Base-by-base conservation (phyloP, 768 basidiomycete genomes). In the Cystobasidium ongulense region DNA sequence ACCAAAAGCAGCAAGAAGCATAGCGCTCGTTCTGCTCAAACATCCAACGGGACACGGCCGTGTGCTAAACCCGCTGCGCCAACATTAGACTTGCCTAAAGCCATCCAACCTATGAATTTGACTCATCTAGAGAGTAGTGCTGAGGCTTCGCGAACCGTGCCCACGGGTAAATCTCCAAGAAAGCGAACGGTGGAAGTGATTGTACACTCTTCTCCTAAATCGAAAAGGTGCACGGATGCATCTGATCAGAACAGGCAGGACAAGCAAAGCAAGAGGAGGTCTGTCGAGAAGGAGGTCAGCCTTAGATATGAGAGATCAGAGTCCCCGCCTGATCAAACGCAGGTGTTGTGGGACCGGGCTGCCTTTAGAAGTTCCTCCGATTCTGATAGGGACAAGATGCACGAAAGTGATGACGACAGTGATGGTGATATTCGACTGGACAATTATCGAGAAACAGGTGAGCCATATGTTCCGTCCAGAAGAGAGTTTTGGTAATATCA, bases 361-460 rank as follows among this genome's bases (percentile, higher is more conserved):
- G 46, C 46, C 4, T 11, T 50, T 7, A 3, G 46, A 11, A n/a
- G 21, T 50, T 50, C 46, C 4, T 7, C n/a, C 18, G 46, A 50
- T 21, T 50, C n/a, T 11, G 46, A 21, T 50, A 4, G n/a, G 4
- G 46, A 50, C 10, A 50, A 50, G n/a, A 50, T 50, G 46, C 15
- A 50, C 15, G 46, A 50, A n/a, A 21, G 46, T 50, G 46, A 50
- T 21, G n/a, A n/a, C 46, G 46, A 50, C n/a, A 50, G 10, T 50
- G 46, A 50, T 21, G 46, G 46, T 17, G 46, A 50, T n/a, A 21
- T 50, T 21, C 46, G 46, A 3, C 46, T 50, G 46, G 21, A 4
- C n/a, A n/a, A 50, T 21, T 50, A 11, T n/a, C 46, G 21, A 50
- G 8, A 50, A 21, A 50, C 63, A 31, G 78, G 70, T 38, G 46